Conservation (phyloP, 352 stramenopile genomes). For the Globisporangium apiculatum region DNA sequence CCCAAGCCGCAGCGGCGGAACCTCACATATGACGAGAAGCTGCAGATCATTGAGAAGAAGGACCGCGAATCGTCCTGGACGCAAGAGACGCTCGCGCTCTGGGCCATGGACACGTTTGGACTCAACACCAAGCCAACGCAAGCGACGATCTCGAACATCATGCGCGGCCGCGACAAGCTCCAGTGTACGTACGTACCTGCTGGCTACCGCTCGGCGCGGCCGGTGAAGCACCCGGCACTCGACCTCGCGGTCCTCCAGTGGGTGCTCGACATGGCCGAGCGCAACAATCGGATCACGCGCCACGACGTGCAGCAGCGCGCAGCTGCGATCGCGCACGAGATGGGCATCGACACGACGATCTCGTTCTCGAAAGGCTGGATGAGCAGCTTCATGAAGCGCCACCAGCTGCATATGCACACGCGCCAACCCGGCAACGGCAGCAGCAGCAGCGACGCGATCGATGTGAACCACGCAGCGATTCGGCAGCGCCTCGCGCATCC, state of each 20-base stretch:
- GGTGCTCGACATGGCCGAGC: constrained; percentile 28
- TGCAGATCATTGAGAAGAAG: constrained; percentile 50
- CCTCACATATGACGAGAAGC: constrained; percentile 57
- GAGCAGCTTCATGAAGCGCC: constrained; percentile 47
- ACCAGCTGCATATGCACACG: constrained; percentile 32
- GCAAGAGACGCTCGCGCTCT: constrained; percentile 41
- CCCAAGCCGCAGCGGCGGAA: constrained; percentile 23
- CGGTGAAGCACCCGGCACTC: constrained; percentile 46
- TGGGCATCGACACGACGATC: constrained; percentile 28
- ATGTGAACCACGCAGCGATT: constrained; percentile 9
- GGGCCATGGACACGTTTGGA: constrained; percentile 45
- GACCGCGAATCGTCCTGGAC: constrained; percentile 42
- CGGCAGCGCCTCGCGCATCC: constrained; percentile 7
- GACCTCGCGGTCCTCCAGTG: constrained; percentile 38
- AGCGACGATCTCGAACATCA: constrained; percentile 60
- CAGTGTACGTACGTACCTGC: constrained; percentile 31
- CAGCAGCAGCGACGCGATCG: background rate
- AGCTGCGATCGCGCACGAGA: constrained; percentile 23
- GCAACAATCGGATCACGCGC: constrained; percentile 19
- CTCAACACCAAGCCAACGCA: constrained; percentile 43
- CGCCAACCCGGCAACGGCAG: constrained; percentile 9
- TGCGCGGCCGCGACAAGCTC: constrained; percentile 39
- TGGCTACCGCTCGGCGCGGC: constrained; percentile 30
- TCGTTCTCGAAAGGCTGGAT: constrained; percentile 63
- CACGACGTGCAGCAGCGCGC: constrained; percentile 29